These are phyloP conservation scores for Seiridium cupressi DNA, from an alignment of 2,329 filamentous ascomycete genomes.

Conservation along the genomic window DNA sequence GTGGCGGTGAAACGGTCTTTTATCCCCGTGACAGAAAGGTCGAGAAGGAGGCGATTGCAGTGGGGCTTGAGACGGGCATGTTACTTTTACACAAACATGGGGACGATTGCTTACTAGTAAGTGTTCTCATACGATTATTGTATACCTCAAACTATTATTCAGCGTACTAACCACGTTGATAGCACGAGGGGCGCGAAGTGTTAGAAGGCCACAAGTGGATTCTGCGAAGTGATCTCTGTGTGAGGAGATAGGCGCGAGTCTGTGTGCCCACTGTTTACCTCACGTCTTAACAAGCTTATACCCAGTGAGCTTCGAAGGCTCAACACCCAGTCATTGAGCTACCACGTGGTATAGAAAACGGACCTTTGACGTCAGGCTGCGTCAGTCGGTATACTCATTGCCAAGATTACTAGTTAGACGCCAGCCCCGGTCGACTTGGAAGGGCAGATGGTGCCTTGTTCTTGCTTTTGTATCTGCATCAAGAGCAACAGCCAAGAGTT, in stretches of 20 bases:
- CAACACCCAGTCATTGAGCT: no score
- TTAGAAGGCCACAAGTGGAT: constrained; percentile 86
- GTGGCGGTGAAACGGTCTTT: constrained; percentile 89
- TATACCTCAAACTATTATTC: constrained; percentile 7
- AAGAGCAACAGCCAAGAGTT: no score
- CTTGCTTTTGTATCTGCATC: no score
- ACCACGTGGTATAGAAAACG: no score
- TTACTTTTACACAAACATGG: constrained; percentile 86
- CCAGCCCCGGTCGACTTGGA: no score
- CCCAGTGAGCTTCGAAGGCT: no score
- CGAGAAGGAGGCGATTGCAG: constrained; percentile 63
- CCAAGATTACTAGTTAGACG: no score
- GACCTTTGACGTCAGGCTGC: no score
- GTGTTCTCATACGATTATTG: constrained; percentile 22
- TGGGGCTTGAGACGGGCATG: constrained; percentile 80
- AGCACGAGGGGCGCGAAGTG: constrained; percentile 84
- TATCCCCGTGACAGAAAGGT: constrained; percentile 67
- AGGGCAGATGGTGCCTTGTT: no score
- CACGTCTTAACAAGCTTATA: constrained; percentile 51
- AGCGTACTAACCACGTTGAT: neutral
- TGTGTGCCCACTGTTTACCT: constrained; percentile 45
- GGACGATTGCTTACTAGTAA: constrained; percentile 76
- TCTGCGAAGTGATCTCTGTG: constrained; percentile 77
- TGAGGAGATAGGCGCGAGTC: constrained; percentile 37
- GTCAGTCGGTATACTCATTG: no score